Base-by-base conservation (phyloP, 371 early-diverging fungal species). In the Rhizopus microsporus region DNA sequence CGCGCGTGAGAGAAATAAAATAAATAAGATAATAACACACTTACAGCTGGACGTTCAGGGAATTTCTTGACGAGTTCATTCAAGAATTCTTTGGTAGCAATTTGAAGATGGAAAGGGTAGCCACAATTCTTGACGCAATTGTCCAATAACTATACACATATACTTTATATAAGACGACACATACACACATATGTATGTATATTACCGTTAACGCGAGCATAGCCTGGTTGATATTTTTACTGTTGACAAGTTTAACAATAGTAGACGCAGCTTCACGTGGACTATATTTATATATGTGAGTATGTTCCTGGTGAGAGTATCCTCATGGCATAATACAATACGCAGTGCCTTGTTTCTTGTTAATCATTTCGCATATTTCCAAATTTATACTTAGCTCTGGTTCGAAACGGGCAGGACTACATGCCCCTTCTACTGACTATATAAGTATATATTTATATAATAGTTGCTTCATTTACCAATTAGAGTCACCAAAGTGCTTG, bases 101-200 rank as follows among this genome's bases (percentile, higher is more conserved):
- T 87, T 67, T 96, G 95, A 60, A 94, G 79, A 63, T 99, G 98
- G 66, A 99, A 96, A 3, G 99, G 89, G 70, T 96, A 94, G 0
- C 98, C 98, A 69, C 98, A 97, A 74, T 99, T 98, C 74, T 97
- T 97, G 57, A 96, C 93, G 67, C 95, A 93, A 58, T 89, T 89
- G 75, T 99, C 99, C 54, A 98, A 81, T 5, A 97, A 85, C 92
- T 92, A 54, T 12, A 10, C 5, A 1, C 7, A 49, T 8, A 7
- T 39, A 7, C n/a, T 44, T 17, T 17, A 12, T 4, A 31, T 8
- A 29, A 30, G 40, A 30, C 15, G 23, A 13, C 13, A 10, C n/a
- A 5, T 10, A 37, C 15, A 7, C 5, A 6, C 33, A 2, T 43
- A 9, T 54, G 9, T 39, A 7, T 44, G 7, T 44, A 30, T 31